These are phyloP conservation scores for Kwoniella sp. DNA, from an alignment of 768 basidiomycete species.

Conservation along the genomic window DNA sequence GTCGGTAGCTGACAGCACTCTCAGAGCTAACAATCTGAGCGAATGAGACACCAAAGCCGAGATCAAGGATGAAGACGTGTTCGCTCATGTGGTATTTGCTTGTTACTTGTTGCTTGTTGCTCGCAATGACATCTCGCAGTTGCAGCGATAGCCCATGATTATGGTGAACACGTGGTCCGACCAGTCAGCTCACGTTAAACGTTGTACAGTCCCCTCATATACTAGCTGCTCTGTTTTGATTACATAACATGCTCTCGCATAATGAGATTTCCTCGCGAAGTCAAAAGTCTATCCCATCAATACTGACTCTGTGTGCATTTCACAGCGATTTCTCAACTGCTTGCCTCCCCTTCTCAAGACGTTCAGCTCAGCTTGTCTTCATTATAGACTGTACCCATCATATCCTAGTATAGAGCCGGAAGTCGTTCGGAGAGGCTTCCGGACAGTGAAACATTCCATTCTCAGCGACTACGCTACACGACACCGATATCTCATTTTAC, in stretches of 20 bases:
- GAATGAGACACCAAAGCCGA: no score
- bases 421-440: conserved; percentile 31
- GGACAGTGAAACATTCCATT: conserved; percentile 5
- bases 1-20: background rate
- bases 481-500: background rate
- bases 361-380: background rate
- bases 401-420: conserved; percentile 11
- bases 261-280: background rate
- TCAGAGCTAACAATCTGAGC: background rate
- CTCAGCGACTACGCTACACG: background rate
- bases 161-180: background rate
- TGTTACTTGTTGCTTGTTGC: no score
- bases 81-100: no score
- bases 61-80: no score
- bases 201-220: background rate
- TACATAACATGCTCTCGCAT: background rate
- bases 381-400: background rate
- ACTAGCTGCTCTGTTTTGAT: background rate
- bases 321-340: background rate
- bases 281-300: background rate
- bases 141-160: background rate
- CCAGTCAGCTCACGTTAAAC: no score
- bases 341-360: background rate
- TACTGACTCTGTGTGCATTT: no score
- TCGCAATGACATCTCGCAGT: background rate